Base-by-base conservation (phyloP, 805 yeast genomes). In the Cyberlindnera subsufficiens region DNA sequence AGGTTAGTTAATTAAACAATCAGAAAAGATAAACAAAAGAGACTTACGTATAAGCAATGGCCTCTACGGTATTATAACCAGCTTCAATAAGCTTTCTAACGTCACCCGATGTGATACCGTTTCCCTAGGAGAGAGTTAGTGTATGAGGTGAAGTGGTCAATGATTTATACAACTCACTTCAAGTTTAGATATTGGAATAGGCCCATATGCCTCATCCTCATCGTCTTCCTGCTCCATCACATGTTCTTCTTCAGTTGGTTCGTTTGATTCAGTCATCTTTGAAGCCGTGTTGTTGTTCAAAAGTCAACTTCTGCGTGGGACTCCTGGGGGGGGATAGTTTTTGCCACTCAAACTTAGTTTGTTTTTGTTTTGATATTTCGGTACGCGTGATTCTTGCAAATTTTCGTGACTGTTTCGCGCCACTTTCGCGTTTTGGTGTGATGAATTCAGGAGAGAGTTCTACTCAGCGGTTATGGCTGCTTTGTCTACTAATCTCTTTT, bases 1-100 rank as follows among this genome's bases (percentile, higher is more conserved):
- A 14, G 11, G 49, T 49, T 45, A 45, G 50, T 41, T 18, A 18
- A 25, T 25, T 11, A 17, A 3, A 11, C 32, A n/a, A 15, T 16
- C 1, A 8, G 14, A 4, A 16, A 29, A 18, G 3, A 16, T 11
- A 18, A 15, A 19, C 17, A 20, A 14, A 22, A 14, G 15, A 10
- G 30, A 55, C 68, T 10, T 53, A 65, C 65, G 96, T 87, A 57
- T 88, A 89, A 3, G 99, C 98, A 45, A 91, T 80, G 17, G 95
- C 78, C 60, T 90, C 97, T 7, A 85, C 95, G 0, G 99, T 93
- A 59, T 85, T 85, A 55, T 75, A 80, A 0, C 97, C 97, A 20
- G 82, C 84, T 38, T 86, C 91, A 48, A 80, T 74, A 40, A 93
- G 72, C 60, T 88, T 91, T 48, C 76, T 78, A 51, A 91, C 72